Evolutionary conservation across 768 basidiomycete genomes (phyloP).

Genomic region (Termitomyces sp.): DNA sequence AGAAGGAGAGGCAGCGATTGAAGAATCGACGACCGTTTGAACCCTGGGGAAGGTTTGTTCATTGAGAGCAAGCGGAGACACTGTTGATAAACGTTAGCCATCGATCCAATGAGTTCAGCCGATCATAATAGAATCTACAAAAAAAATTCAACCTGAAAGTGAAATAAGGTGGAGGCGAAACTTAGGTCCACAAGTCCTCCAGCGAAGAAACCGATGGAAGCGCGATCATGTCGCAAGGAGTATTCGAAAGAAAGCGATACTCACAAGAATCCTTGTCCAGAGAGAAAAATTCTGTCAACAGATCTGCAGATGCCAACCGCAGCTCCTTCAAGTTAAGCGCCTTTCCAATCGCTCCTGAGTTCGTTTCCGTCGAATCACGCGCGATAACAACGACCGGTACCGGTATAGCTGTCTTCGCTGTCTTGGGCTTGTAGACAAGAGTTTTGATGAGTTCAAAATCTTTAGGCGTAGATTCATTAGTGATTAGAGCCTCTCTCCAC

Average conservation of each 20-base stretch:
- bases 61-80: slow-evolving; percentile 76
- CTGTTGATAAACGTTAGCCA: slow-evolving; percentile 30
- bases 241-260: slow-evolving; percentile 17
- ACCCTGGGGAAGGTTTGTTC: slow-evolving; percentile 62
- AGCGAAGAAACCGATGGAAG: background rate
- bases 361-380: slow-evolving; percentile 78
- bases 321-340: slow-evolving; percentile 83
- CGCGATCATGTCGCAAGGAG: background rate
- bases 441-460: slow-evolving; percentile 77
- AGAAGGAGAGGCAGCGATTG: slow-evolving; percentile 64
- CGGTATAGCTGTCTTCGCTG: slow-evolving; percentile 81
- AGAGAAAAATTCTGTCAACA: slow-evolving; percentile 78
- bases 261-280: slow-evolving; percentile 82
- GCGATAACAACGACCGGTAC: slow-evolving; percentile 87
- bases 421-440: slow-evolving; percentile 94
- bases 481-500: slow-evolving; percentile 71
- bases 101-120: slow-evolving; percentile 12
- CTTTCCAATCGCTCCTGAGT: slow-evolving; percentile 71
- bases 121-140: background rate
- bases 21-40: slow-evolving; percentile 69
- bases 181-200: background rate
- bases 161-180: background rate
- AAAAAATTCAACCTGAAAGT: background rate
- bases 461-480: slow-evolving; percentile 41
- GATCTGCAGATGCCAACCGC: slow-evolving; percentile 78